These are phyloP conservation scores for Nematocida sp. DNA, from an alignment of 371 early-diverging fungal species.

Conservation along the genomic window DNA sequence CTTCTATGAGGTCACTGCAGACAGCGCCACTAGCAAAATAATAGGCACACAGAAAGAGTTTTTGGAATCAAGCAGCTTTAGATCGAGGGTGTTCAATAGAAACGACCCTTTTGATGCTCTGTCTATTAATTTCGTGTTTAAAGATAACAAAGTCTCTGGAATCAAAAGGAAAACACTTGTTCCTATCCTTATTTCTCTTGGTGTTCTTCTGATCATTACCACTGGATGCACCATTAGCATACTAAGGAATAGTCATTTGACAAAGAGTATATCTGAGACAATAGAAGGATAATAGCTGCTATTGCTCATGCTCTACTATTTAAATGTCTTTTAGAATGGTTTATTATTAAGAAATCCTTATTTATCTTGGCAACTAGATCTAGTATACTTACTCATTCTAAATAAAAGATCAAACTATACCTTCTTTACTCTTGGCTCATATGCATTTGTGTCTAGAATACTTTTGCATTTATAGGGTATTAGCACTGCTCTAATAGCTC, in stretches of 20 bases:
- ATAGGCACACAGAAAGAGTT: slow-evolving; percentile 64
- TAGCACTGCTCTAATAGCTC: too few species aligned
- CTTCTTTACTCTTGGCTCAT: too few species aligned
- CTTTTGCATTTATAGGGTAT: too few species aligned
- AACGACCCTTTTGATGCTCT: slow-evolving; percentile 65
- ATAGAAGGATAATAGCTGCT: too few species aligned
- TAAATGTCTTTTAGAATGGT: too few species aligned
- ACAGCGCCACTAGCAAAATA: slow-evolving; percentile 59
- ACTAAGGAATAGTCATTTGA: not conserved
- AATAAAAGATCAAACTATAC: too few species aligned
- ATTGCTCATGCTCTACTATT: not conserved
- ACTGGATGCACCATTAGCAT: not conserved
- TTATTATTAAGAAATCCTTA: too few species aligned
- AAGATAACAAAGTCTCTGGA: slow-evolving; percentile 4
- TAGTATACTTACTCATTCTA: too few species aligned
- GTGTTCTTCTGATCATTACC: not conserved
- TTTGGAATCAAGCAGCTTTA: slow-evolving; percentile 62
- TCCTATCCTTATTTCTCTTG: not conserved
- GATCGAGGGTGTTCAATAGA: slow-evolving; percentile 63
- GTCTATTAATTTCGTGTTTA: slow-evolving; percentile 64
- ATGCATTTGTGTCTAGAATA: too few species aligned
- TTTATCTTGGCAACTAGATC: too few species aligned
- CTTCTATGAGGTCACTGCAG: slow-evolving; percentile 63
- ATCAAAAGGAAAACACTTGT: slow-evolving; percentile 29
- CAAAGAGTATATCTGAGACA: too few species aligned